Base-by-base conservation (phyloP, 2,329 filamentous ascomycete species). In the Sphaerostilbella broomeana region DNA sequence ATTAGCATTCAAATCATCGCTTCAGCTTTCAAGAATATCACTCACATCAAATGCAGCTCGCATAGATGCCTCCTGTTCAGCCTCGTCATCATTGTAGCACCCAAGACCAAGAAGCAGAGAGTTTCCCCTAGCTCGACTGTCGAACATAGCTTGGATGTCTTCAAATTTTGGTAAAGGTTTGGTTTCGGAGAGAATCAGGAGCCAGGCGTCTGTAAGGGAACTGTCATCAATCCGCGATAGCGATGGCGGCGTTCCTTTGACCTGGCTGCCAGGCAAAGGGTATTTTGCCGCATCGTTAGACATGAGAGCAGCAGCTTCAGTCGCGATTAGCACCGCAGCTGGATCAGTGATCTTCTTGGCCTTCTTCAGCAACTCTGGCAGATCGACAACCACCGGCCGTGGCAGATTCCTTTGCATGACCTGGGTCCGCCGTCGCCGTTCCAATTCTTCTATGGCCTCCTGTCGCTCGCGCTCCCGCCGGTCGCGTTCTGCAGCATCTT, bases 371-470 rank as follows among this genome's bases (percentile, higher is more conserved):
- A 97, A 65, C 1, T 71, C 70, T 35, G 80, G 68, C 16, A 92
- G 62, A 58, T 97, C 82, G 11, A 97, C 70, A 2, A 73, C 64
- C 2, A 73, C 71, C 2, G 92, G 88, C 30, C 90, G 76, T 6
- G 92, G 92, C 10, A 98, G 68, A 4, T 76, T 77, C 50, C 75
- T 80, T 63, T 97, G 90, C 61, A 95, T 80, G n/a, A 94, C 89
- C 55, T 94, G 88, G 2, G 86, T 94, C 52, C 92, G 81, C 35
- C 89, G 75, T 58, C 78, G 81, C 54, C 87, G 84, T 51, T 97
- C 89, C 10, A 81, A 74, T 56, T 82, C 84, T 54, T 89, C 79
- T 39, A 63, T 77, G 54, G 81, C 84, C 53, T 89, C 81, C 26
- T 75, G 75, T 35, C 83, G 77, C 47, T 84, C 79, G 31, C 76